phyloP scores from a whole-genome alignment of 148 eudicot species.

The Simmondsia chinensis region DNA sequence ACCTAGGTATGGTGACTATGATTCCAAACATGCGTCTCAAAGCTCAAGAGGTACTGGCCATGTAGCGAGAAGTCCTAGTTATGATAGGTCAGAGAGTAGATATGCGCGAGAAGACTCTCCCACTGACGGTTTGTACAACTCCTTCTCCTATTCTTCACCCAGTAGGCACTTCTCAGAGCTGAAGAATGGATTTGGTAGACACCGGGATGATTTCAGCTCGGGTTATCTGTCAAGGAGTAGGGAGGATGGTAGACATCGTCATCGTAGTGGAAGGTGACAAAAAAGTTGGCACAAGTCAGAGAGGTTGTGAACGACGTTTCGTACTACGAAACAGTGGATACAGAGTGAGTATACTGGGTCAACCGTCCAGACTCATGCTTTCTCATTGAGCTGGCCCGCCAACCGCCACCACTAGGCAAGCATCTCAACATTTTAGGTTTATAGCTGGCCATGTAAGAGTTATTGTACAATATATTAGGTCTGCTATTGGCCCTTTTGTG shows the following conservation, averaged over 20 bases:
- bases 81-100: slow-evolving; percentile 43
- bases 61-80: slow-evolving; percentile 35
- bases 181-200: slow-evolving; percentile 14
- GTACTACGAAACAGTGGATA: no score
- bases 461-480: no score
- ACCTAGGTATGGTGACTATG: slow-evolving; percentile 31
- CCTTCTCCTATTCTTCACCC: slow-evolving; percentile 28
- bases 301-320: no score
- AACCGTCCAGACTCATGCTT: no score
- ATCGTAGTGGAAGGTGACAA: slow-evolving; percentile 38
- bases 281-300: no score
- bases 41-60: slow-evolving; percentile 25
- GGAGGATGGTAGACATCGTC: slow-evolving; percentile 35
- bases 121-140: slow-evolving; percentile 27
- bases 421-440: no score
- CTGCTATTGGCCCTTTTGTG: no score
- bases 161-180: slow-evolving; percentile 24
- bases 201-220: slow-evolving; percentile 15
- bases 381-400: no score
- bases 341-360: no score
- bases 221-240: slow-evolving; percentile 27
- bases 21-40: slow-evolving; percentile 18
- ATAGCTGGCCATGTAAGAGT: no score
- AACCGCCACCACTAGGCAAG: no score
- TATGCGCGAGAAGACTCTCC: slow-evolving; percentile 52